Evolutionary conservation across 768 basidiomycete species (phyloP), one percentile per base, ranked within the genome.

Genomic region (Steccherinum ochraceum): DNA sequence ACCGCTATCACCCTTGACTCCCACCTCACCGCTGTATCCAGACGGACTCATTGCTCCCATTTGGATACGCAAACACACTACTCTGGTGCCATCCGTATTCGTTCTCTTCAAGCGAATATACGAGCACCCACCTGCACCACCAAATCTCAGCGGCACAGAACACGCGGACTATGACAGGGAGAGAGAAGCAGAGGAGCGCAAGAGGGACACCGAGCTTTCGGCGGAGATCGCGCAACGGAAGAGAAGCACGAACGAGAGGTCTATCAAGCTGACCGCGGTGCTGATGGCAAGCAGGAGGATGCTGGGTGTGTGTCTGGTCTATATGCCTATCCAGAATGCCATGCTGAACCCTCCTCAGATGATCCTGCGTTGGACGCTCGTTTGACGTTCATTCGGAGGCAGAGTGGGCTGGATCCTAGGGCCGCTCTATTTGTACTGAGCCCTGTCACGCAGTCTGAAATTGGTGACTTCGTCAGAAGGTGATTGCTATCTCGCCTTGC

Each of bases 41-140:
- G 96, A 99, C 63, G 96, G 96, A 0, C 70, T 99, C 49, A 92
- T 99, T 48, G 93, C 96, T 2, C 96, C 96, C 1, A 92, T 98
- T 64, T 99, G 96, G 96, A 83, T 98, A 26, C 79, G 93, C 41
- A 99, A 98, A 67, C 96, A 99, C 61, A 89, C 89, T 0, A 82
- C 89, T 1, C 82, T 96, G 25, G 69, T 97, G 0, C 96, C 96
- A 0, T 86, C 90, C 20, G 94, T 97, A 0, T 95, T 97, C 66
- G 89, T 98, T 7, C 74, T 96, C 53, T 96, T 97, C 65, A 69
- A 89, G 50, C 81, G 89, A 50, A 73, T 98, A 53, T 93, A 75
- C 61, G 94, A 97, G 64, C 70, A 70, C 19, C 75, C 78, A 0
- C 58, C 67, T n/a, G 61, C 70, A 4, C 64, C 75, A 1, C 67